A percentile compares a stretch with the other conserved stretches of the same genome.
Conservation (phyloP, 192 early-diverging fungal genomes). For the Pilaira anomala region DNA sequence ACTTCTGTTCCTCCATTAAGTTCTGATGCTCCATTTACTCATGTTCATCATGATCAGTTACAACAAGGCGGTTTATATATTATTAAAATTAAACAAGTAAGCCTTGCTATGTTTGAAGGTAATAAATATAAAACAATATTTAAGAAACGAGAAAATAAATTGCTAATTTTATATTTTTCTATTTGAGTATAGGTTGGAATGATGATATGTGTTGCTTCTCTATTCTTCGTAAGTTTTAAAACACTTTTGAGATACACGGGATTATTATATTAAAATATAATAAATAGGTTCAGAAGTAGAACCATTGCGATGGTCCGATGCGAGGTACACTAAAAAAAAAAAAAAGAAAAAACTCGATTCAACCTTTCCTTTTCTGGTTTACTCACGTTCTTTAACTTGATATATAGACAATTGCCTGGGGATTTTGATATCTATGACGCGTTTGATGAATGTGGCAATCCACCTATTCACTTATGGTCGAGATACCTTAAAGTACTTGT, state of each 20-base stretch:
- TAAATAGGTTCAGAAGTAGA: constrained; percentile 24
- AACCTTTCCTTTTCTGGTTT: neutral
- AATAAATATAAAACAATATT: neutral
- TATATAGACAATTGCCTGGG: constrained; percentile 30
- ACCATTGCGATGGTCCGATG: constrained; percentile 41
- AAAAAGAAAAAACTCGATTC: constrained; percentile 18
- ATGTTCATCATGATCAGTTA: constrained; percentile 27
- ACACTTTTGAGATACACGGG: no score
- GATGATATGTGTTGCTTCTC: constrained; percentile 43
- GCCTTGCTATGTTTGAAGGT: constrained; percentile 34
- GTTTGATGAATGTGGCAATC: constrained; percentile 38
- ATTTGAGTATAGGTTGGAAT: constrained; percentile 33
- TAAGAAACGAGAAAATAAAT: neutral
- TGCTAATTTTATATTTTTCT: constrained; percentile 2
- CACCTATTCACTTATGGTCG: constrained; percentile 37
- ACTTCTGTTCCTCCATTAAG: neutral
- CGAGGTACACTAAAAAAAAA: constrained; percentile 17
- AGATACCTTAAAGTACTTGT: constrained; percentile 24
- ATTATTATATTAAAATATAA: neutral
- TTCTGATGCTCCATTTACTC: constrained; percentile 18
- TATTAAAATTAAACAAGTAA: constrained; percentile 29
- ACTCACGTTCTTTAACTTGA: no score
- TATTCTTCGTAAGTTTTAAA: constrained; percentile 31
- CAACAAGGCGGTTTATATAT: constrained; percentile 32
- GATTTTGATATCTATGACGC: constrained; percentile 37